A percentile compares a stretch with the other conserved stretches of the same genome.
phyloP scores from a whole-genome alignment of 164 flowering plant genomes.

The Paratinospora sagittata region DNA sequence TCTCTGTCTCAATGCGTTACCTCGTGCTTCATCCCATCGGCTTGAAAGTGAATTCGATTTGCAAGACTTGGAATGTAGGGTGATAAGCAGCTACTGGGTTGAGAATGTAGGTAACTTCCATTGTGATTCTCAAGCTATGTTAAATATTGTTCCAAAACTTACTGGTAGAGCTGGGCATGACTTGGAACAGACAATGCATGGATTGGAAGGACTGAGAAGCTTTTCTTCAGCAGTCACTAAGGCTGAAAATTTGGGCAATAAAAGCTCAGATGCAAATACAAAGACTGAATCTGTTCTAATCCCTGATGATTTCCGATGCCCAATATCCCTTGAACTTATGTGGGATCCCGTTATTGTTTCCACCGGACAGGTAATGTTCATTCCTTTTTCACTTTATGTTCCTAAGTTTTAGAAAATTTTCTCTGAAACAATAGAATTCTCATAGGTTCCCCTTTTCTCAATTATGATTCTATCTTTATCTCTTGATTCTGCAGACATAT shows the following conservation, averaged over 20 bases:
- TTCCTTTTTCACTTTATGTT: background rate
- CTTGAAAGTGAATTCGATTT: constrained; percentile 30
- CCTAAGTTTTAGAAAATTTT: background rate
- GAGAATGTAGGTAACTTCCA: constrained; percentile 25
- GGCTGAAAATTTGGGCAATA: constrained; percentile 19
- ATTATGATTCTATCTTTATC: background rate
- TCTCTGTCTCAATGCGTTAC: constrained; percentile 34
- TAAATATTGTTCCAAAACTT: constrained; percentile 18
- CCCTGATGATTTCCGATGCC: constrained; percentile 84
- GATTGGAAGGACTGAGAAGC: constrained; percentile 18
- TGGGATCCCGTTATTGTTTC: constrained; percentile 93
- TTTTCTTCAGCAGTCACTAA: constrained; percentile 20
- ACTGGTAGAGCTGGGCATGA: constrained; percentile 14
- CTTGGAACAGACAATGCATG: constrained; percentile 18
- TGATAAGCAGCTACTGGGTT: constrained; percentile 22
- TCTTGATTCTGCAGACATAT: constrained; percentile 56
- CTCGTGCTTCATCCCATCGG: constrained; percentile 38
- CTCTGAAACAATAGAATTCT: background rate
- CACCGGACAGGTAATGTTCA: constrained; percentile 76
- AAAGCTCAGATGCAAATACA: constrained; percentile 34
- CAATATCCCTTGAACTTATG: constrained; percentile 93
- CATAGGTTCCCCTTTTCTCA: background rate
- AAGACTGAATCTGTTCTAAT: constrained; percentile 44
- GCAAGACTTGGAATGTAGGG: constrained; percentile 18
- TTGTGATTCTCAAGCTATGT: constrained; percentile 24